Evolutionary conservation across 2,329 filamentous ascomycete species (phyloP).

Genomic region (Byssothecium circinans): DNA sequence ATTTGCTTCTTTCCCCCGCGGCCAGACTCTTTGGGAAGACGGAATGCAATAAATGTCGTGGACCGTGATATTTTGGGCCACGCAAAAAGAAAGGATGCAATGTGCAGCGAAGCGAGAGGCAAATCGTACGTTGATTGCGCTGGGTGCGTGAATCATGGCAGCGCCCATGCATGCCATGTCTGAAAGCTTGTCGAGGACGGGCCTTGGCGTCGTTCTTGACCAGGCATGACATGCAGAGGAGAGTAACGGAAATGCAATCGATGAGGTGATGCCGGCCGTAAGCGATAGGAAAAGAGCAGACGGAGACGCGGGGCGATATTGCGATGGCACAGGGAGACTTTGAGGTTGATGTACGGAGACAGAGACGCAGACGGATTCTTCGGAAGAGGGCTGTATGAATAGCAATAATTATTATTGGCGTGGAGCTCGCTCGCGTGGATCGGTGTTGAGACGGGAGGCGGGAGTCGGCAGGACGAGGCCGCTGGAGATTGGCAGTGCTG

Average conservation of each 20-base stretch:
- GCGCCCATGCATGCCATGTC: neutral
- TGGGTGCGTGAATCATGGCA: neutral
- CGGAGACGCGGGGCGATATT: too few species aligned
- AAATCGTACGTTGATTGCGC: neutral
- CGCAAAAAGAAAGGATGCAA: neutral
- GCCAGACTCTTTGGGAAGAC: too few species aligned
- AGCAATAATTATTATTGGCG: too few species aligned
- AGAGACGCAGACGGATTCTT: too few species aligned
- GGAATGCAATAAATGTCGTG: neutral
- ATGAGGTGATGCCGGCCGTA: too few species aligned
- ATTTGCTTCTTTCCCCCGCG: conserved; percentile 12
- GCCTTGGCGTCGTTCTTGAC: neutral
- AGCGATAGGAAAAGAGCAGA: too few species aligned
- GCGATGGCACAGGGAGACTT: too few species aligned
- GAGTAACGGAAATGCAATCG: neutral
- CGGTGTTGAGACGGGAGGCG: too few species aligned
- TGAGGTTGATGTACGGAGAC: too few species aligned
- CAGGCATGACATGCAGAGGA: neutral
- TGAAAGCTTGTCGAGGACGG: neutral
- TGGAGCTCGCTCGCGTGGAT: too few species aligned
- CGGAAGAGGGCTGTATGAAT: too few species aligned
- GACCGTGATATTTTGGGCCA: conserved; percentile 12
- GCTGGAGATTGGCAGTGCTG: conserved; percentile 6
- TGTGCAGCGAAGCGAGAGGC: neutral
- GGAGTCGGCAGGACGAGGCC: conserved; percentile 11